These are phyloP conservation scores for Monocercomonoides exilis DNA, from an alignment of 78 protist genomes.

Conservation along the genomic window DNA sequence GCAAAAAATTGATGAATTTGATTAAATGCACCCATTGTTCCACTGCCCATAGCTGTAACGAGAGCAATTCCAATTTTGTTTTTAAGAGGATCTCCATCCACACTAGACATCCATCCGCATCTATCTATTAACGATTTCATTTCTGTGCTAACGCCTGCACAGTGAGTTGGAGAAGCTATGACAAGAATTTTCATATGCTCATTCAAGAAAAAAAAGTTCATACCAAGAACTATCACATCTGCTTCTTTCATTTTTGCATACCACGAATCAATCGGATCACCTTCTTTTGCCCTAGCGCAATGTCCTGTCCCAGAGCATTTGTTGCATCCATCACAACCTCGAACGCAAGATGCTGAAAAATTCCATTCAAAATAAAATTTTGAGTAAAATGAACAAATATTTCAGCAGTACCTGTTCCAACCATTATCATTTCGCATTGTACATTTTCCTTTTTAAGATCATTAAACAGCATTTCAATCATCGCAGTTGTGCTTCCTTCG, in stretches of 20 bases:
- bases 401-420: neutral
- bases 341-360: neutral
- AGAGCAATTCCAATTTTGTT: neutral
- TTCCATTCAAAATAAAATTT: neutral
- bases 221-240: neutral
- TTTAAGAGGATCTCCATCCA: neutral
- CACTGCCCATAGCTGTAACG: neutral
- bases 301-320: neutral
- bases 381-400: no score
- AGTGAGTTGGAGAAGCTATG: neutral
- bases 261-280: neutral
- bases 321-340: neutral
- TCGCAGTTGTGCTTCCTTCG: neutral
- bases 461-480: neutral
- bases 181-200: no score
- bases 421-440: neutral
- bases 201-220: no score
- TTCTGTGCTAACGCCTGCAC: neutral
- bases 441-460: neutral
- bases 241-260: neutral
- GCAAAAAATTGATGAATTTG: neutral
- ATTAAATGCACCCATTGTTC: neutral
- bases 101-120: neutral
- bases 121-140: neutral
- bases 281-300: neutral